Percentiles rank a stretch among this genome's conserved stretches.
These are phyloP conservation scores for Tricholoma matsutake DNA, from an alignment of 768 basidiomycete genomes.

Conservation along the genomic window DNA sequence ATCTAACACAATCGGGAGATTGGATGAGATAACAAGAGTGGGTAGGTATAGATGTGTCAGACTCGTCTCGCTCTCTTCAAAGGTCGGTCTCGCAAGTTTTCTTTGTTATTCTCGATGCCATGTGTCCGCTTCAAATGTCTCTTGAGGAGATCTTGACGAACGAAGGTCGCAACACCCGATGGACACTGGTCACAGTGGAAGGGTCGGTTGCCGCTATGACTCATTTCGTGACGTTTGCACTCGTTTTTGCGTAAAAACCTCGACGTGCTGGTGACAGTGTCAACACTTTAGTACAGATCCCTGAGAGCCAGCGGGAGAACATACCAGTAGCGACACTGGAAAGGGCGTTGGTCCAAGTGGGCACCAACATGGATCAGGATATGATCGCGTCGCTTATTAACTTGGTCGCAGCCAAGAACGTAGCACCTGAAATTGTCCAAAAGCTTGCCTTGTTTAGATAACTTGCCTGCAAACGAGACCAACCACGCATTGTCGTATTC, in stretches of 20 bases:
- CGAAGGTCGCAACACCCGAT: slow-evolving; percentile 47
- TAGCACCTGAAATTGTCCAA: slow-evolving; percentile 67
- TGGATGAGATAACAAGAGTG: neutral
- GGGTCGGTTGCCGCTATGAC: slow-evolving; percentile 57
- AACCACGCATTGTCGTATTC: slow-evolving; percentile 69
- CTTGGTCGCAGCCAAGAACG: slow-evolving; percentile 59
- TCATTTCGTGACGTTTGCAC: slow-evolving; percentile 71
- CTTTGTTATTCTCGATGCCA: slow-evolving; percentile 26
- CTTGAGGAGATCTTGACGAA: slow-evolving; percentile 65
- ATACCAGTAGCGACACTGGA: slow-evolving; percentile 62
- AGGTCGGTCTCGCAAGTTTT: neutral
- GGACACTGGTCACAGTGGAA: slow-evolving; percentile 57
- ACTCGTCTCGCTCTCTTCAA: slow-evolving; percentile 18
- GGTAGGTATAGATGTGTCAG: neutral
- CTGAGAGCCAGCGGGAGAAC: neutral
- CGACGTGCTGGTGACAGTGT: slow-evolving; percentile 40
- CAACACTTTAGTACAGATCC: neutral
- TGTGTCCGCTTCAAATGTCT: slow-evolving; percentile 64
- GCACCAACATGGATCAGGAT: slow-evolving; percentile 73
- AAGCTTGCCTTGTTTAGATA: slow-evolving; percentile 55
- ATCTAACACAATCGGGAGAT: neutral
- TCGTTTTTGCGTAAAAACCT: slow-evolving; percentile 74
- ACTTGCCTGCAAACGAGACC: slow-evolving; percentile 62
- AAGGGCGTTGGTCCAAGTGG: slow-evolving; percentile 67
- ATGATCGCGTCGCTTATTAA: slow-evolving; percentile 71